Percentiles rank a stretch among this genome's conserved stretches.
Evolutionary conservation across 768 basidiomycete species (phyloP).

Genomic region (Amanita thiersii): DNA sequence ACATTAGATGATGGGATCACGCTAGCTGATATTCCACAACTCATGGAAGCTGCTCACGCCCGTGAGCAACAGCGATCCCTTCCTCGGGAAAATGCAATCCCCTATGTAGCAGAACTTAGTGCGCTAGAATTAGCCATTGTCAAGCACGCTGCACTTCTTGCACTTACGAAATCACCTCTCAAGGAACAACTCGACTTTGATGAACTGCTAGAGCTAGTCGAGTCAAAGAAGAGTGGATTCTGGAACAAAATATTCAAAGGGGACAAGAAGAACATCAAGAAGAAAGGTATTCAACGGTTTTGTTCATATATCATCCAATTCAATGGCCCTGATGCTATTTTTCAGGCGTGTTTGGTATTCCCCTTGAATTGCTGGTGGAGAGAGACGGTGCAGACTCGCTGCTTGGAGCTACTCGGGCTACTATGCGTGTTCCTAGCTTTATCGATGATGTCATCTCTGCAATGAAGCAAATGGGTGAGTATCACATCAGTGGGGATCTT

Average conservation of each 20-base stretch:
- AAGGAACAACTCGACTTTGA: slow-evolving; percentile 84
- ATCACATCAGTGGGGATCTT: slow-evolving; percentile 3
- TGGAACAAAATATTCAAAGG: slow-evolving; percentile 96
- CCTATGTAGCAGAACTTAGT: slow-evolving; percentile 78
- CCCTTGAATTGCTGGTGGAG: slow-evolving; percentile 88
- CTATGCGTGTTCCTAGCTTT: slow-evolving; percentile 90
- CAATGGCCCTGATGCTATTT: slow-evolving; percentile 11
- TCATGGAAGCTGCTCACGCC: slow-evolving; percentile 89
- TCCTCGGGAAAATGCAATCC: slow-evolving; percentile 68
- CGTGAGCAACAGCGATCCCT: slow-evolving; percentile 81
- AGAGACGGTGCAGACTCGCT: slow-evolving; percentile 93
- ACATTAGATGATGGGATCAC: slow-evolving; percentile 76
- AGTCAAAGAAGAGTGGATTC: slow-evolving; percentile 87
- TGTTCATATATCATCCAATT: neutral
- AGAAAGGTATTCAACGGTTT: slow-evolving; percentile 51
- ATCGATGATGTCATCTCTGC: slow-evolving; percentile 97
- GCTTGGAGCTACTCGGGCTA: slow-evolving; percentile 78
- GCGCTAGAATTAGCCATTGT: slow-evolving; percentile 83
- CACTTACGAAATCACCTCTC: slow-evolving; percentile 69
- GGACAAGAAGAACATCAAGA: slow-evolving; percentile 88
- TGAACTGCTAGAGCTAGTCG: slow-evolving; percentile 88
- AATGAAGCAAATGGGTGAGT: slow-evolving; percentile 95
- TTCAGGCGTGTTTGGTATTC: slow-evolving; percentile 87
- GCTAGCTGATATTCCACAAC: slow-evolving; percentile 87
- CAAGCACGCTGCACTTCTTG: slow-evolving; percentile 84